Base-by-base conservation (phyloP, 1,284 basidiomycete species). In the Rhizoctonia solani region DNA sequence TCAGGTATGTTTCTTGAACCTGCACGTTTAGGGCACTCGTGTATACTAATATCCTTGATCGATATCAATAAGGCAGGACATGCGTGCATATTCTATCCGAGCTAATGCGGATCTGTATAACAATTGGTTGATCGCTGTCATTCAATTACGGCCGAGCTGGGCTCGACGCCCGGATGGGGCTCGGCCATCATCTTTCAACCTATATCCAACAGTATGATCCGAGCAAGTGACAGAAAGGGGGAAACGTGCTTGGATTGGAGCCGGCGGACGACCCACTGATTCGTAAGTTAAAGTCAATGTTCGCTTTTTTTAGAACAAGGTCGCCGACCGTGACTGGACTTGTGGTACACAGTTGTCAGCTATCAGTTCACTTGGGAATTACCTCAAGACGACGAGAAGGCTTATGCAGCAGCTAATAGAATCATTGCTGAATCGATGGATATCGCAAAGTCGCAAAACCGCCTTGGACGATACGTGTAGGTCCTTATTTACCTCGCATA, bases 161-260 rank as follows among this genome's bases (percentile, higher is more conserved):
- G 42, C 54, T 39, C 37, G 19, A 55, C 54, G 34, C 23, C 54
- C 19, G 54, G 54, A 21, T 55, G 9, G 37, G 14, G 39, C 21
- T 55, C 54, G 16, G 37, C 11, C 37, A 55, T 55, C 14, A 37
- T 39, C 11, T 55, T 55, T 27, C 54, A 55, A 16, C 54, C 54
- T 3, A 55, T 55, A 11, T 55, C 54, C 13, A 55, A 55, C 37
- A 55, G 37, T 23, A 55, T 55, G 54, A 55, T 55, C 25, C 54
- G 54, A 13, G 54, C 54, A 25, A 55, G 54, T 37, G 37, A 55
- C 11, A 39, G 23, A 19, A 37, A 27, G 54, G 54, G 8, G 54
- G 54, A 34, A 55, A 55, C 37, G 54, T 55, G 19, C 54, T 55
- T 39, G 54, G 54, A 4, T 39, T 55, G 14, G n/a, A 41, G 23